phyloP scores from a whole-genome alignment of 805 yeast species.

The Metschnikowia sp. region DNA sequence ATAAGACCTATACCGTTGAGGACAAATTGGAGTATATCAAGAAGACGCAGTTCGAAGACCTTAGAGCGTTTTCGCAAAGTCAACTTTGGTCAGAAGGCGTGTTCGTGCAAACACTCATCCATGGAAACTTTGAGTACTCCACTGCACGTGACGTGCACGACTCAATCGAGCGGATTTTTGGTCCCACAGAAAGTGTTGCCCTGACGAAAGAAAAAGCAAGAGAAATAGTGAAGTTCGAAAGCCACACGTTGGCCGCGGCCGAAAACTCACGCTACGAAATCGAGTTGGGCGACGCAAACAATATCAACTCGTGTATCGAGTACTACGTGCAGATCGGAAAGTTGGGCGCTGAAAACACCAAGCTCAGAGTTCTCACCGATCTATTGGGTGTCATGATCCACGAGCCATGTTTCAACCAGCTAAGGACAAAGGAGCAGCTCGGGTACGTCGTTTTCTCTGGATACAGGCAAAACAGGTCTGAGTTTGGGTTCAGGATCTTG shows the following conservation, averaged over 20 bases:
- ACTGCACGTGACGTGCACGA: slow-evolving; percentile 52
- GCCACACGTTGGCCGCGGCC: slow-evolving; percentile 39
- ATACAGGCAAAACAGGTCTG: slow-evolving; percentile 61
- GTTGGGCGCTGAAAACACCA: slow-evolving; percentile 18
- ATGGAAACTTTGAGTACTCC: slow-evolving; percentile 62
- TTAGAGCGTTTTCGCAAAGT: slow-evolving; percentile 46
- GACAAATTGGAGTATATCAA: slow-evolving; percentile 54
- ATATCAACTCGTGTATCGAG: slow-evolving; percentile 82
- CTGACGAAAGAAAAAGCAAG: slow-evolving; percentile 5
- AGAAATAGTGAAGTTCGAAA: slow-evolving; percentile 26
- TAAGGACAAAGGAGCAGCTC: slow-evolving; percentile 90
- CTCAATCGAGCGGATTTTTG: slow-evolving; percentile 37
- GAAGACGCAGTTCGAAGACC: slow-evolving; percentile 45
- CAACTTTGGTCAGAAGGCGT: slow-evolving; percentile 51
- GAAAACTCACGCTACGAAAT: slow-evolving; percentile 46
- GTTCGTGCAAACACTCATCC: slow-evolving; percentile 67
- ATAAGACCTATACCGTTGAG: slow-evolving; percentile 60
- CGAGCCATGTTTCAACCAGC: slow-evolving; percentile 86
- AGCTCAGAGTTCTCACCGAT: slow-evolving; percentile 50
- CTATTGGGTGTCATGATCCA: slow-evolving; percentile 67
- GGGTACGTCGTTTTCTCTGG: slow-evolving; percentile 94
- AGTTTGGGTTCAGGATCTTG: slow-evolving; percentile 67
- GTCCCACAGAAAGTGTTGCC: slow-evolving; percentile 20
- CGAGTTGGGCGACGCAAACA: slow-evolving; percentile 57
- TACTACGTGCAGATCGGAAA: slow-evolving; percentile 66